Evolutionary conservation across 2,329 filamentous ascomycete species (phyloP).

Genomic region (Sclerotinia borealis): DNA sequence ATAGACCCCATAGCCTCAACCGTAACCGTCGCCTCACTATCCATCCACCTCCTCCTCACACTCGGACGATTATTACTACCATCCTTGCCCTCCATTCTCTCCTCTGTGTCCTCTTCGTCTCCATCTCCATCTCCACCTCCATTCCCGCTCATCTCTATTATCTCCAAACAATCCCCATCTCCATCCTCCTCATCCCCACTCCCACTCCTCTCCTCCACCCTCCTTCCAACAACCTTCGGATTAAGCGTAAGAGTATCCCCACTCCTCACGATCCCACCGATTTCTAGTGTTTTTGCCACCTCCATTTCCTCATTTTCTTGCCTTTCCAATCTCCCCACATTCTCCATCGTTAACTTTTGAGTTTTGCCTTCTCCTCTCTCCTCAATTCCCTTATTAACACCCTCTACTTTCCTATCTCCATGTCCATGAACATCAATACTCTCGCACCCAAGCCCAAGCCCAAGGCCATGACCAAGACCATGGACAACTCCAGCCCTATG

Average conservation of each 20-base stretch:
- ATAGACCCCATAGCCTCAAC: no score
- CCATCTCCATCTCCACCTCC: slow-evolving; percentile 10
- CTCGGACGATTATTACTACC: not conserved
- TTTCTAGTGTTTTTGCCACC: not conserved
- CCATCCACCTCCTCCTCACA: slow-evolving; percentile 5
- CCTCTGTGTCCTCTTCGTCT: slow-evolving; percentile 13
- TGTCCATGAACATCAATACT: not conserved
- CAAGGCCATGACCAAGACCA: not conserved
- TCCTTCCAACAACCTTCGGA: not conserved
- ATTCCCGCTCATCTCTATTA: not conserved
- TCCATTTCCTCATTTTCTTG: slow-evolving; percentile 17
- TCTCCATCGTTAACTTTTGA: slow-evolving; percentile 48
- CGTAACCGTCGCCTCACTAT: slow-evolving; percentile 8
- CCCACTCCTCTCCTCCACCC: not conserved
- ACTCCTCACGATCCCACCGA: not conserved
- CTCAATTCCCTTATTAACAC: slow-evolving; percentile 22
- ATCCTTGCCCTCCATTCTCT: slow-evolving; percentile 17
- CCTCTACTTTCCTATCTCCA: not conserved
- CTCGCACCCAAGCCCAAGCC: no score
- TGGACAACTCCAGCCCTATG: not conserved
- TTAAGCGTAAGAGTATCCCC: not conserved
- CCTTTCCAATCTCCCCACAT: slow-evolving; percentile 43
- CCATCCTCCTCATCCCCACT: not conserved
- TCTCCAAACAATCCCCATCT: not conserved
- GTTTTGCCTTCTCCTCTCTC: slow-evolving; percentile 20